phyloP scores from a whole-genome alignment of 257 asterid genomes.

The Eustoma russellianum region DNA sequence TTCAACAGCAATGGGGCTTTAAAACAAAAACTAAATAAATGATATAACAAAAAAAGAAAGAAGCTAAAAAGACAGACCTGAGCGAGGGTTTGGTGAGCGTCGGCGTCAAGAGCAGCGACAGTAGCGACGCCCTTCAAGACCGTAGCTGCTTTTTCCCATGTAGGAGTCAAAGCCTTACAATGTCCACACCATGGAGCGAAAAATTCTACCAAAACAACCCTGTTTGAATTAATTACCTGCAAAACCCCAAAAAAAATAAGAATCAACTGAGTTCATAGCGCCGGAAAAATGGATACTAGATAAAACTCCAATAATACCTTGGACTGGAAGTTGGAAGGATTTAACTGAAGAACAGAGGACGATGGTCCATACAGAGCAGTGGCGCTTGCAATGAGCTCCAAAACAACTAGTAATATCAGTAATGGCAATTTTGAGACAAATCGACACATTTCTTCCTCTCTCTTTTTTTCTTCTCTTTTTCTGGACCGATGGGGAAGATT shows the following conservation, averaged over 20 bases:
- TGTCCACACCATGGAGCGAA: slow-evolving; percentile 99
- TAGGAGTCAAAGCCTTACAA: slow-evolving; percentile 79
- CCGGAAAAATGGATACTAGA: neutral
- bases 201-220: slow-evolving; percentile 85
- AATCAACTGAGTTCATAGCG: neutral
- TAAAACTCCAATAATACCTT: slow-evolving; percentile 34
- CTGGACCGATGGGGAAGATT: neutral
- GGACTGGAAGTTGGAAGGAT: slow-evolving; percentile 82
- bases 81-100: slow-evolving; percentile 84
- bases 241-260: neutral
- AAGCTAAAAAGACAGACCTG: slow-evolving; percentile 36
- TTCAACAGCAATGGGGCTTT: too few species aligned
- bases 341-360: slow-evolving; percentile 86
- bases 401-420: slow-evolving; percentile 14
- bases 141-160: slow-evolving; percentile 87
- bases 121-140: slow-evolving; percentile 86
- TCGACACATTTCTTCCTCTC: slow-evolving; percentile 4
- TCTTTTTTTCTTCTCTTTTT: neutral
- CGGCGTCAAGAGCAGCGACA: slow-evolving; percentile 94
- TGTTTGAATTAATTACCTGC: slow-evolving; percentile 84
- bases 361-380: slow-evolving; percentile 70
- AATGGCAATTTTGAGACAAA: slow-evolving; percentile 21
- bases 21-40: too few species aligned
- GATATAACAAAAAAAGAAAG: too few species aligned
- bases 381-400: slow-evolving; percentile 29